Evolutionary conservation across 1,139 yeast species (phyloP).

Genomic region (Yamadazyma diddensiae): DNA sequence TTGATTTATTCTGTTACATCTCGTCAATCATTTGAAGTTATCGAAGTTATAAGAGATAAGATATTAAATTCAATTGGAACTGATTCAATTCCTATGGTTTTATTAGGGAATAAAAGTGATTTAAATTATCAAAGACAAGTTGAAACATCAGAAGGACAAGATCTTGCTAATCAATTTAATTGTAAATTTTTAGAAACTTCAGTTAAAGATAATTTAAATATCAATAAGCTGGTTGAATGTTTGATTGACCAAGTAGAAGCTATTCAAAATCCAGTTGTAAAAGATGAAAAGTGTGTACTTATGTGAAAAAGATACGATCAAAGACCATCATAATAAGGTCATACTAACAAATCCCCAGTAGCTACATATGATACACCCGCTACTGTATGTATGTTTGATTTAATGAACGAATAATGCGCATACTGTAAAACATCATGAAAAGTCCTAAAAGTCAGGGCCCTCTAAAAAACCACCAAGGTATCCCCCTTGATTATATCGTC

Average conservation of each 20-base stretch:
- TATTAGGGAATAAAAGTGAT: slow-evolving; percentile 85
- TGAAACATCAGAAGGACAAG: slow-evolving; percentile 58
- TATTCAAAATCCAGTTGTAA: slow-evolving; percentile 46
- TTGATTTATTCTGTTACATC: slow-evolving; percentile 82
- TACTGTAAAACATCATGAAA: slow-evolving; percentile 5
- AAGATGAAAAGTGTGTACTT: slow-evolving; percentile 35
- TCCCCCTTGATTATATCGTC: slow-evolving; percentile 65
- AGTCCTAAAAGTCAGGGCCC: slow-evolving; percentile 22
- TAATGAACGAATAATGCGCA: slow-evolving; percentile 1
- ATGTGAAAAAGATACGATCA: slow-evolving; percentile 8
- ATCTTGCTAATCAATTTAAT: slow-evolving; percentile 57
- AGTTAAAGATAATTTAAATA: slow-evolving; percentile 71
- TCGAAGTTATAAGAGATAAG: slow-evolving; percentile 79
- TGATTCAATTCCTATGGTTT: slow-evolving; percentile 71
- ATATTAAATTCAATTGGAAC: slow-evolving; percentile 74
- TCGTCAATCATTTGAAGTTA: slow-evolving; percentile 73
- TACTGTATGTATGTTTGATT: slow-evolving; percentile 1
- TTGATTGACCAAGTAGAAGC: slow-evolving; percentile 72
- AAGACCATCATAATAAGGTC: background rate
- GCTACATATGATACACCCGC: background rate
- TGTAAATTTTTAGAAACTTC: slow-evolving; percentile 79
- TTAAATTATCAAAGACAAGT: slow-evolving; percentile 66
- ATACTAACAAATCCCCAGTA: background rate
- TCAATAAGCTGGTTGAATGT: slow-evolving; percentile 61
- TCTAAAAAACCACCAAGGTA: slow-evolving; percentile 32